Evolutionary conservation across 257 asterid species (phyloP).

Genomic region (Solanum medicagineum): DNA sequence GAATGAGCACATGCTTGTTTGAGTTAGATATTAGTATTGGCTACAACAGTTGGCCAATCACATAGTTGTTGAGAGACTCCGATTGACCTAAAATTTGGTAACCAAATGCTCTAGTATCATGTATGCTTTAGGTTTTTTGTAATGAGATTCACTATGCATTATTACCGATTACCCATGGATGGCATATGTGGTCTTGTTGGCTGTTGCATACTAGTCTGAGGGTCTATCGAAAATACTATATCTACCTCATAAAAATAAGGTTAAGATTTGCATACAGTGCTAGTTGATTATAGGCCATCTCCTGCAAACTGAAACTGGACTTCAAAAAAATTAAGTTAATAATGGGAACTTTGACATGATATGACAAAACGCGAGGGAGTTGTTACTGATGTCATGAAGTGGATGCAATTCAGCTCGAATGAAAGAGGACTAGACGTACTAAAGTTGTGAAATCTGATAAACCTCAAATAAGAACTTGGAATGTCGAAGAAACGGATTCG

Average conservation of each 20-base stretch:
- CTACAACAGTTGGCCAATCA: not conserved
- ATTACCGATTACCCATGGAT: not conserved
- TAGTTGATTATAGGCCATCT: not conserved
- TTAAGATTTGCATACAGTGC: too few species aligned
- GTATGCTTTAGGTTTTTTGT: not conserved
- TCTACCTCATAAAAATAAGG: too few species aligned
- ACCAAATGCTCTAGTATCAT: not conserved
- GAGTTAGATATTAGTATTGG: not conserved
- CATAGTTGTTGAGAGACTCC: not conserved
- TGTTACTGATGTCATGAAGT: not conserved
- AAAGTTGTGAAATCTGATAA: not conserved
- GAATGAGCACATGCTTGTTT: too few species aligned
- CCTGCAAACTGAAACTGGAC: not conserved
- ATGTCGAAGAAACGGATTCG: too few species aligned
- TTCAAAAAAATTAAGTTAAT: not conserved
- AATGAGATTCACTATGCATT: not conserved
- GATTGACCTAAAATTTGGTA: not conserved
- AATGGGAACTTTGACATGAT: not conserved
- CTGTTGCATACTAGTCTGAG: not conserved
- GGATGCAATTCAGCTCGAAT: not conserved
- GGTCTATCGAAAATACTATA: too few species aligned
- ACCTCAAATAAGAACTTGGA: not conserved
- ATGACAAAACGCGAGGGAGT: not conserved
- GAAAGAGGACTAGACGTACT: not conserved
- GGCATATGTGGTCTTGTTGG: not conserved